Percentiles rank a stretch among this genome's conserved stretches.
Evolutionary conservation across 2,329 filamentous ascomycete genomes (phyloP).

Genomic region (Pseudogymnoascus pannorum): DNA sequence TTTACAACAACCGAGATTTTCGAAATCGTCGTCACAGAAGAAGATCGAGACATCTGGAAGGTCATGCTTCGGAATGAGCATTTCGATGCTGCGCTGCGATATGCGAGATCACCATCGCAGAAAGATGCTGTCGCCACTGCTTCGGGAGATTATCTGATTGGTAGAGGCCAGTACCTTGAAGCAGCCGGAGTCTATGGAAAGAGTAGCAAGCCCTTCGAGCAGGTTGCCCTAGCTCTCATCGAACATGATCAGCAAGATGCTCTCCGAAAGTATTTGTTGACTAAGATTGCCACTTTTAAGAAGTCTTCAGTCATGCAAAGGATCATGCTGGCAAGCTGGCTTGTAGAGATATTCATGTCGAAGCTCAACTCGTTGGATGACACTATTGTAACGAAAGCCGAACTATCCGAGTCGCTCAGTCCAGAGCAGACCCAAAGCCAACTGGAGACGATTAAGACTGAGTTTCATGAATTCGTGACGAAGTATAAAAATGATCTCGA

Average conservation of each 20-base stretch:
- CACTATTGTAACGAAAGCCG: constrained; percentile 81
- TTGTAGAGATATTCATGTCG: constrained; percentile 94
- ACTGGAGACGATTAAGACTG: constrained; percentile 61
- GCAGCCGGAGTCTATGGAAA: constrained; percentile 87
- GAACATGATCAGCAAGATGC: constrained; percentile 87
- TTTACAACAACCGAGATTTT: constrained; percentile 89
- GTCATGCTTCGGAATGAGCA: constrained; percentile 82
- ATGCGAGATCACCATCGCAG: constrained; percentile 71
- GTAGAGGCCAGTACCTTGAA: constrained; percentile 74
- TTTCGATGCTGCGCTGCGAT: constrained; percentile 81
- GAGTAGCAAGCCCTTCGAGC: constrained; percentile 94
- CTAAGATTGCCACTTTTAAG: constrained; percentile 74
- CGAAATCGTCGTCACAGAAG: constrained; percentile 83
- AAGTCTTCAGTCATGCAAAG: constrained; percentile 85
- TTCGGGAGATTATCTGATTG: constrained; percentile 80
- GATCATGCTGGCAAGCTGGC: constrained; percentile 91
- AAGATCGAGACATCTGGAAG: constrained; percentile 89
- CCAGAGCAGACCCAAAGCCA: constrained; percentile 65
- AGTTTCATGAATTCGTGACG: constrained; percentile 82
- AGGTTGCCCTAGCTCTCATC: constrained; percentile 85
- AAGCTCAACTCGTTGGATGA: constrained; percentile 94
- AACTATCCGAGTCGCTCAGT: constrained; percentile 65
- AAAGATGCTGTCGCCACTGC: constrained; percentile 88
- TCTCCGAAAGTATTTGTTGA: constrained; percentile 77
- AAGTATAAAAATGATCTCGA: constrained; percentile 85